phyloP scores from a whole-genome alignment of 2,329 filamentous ascomycete genomes.

The Alternaria arborescens region DNA sequence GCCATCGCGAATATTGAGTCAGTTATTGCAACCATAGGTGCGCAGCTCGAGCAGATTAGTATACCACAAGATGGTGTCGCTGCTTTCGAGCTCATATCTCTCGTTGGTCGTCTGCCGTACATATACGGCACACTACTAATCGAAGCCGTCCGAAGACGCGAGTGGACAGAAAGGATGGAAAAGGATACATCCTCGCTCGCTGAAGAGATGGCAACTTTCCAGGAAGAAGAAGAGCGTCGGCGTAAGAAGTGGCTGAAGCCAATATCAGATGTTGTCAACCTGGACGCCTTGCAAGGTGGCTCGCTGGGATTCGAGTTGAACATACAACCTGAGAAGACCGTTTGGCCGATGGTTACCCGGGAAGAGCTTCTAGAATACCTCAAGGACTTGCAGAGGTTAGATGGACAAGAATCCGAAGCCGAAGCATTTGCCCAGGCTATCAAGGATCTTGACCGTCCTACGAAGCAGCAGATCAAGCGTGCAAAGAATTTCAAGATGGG shows the following conservation, averaged over 20 bases:
- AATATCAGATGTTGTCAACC: slow-evolving; percentile 76
- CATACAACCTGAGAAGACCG: slow-evolving; percentile 77
- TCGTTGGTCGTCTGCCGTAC: slow-evolving; percentile 83
- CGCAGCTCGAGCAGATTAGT: slow-evolving; percentile 74
- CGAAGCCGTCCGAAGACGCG: slow-evolving; percentile 83
- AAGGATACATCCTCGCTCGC: slow-evolving; percentile 85
- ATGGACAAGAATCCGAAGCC: slow-evolving; percentile 71
- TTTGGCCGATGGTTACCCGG: slow-evolving; percentile 80
- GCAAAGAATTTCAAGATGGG: slow-evolving; percentile 96
- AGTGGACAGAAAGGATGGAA: slow-evolving; percentile 91
- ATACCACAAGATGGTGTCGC: slow-evolving; percentile 78
- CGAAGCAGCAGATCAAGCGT: slow-evolving; percentile 84
- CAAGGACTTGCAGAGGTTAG: slow-evolving; percentile 69
- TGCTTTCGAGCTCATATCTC: slow-evolving; percentile 80
- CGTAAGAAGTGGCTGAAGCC: slow-evolving; percentile 90
- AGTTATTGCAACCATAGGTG: slow-evolving; percentile 74
- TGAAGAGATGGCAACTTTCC: slow-evolving; percentile 90
- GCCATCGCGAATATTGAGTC: slow-evolving; percentile 82
- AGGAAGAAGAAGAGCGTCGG: slow-evolving; percentile 90
- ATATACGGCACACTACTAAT: slow-evolving; percentile 89
- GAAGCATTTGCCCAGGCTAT: slow-evolving; percentile 79
- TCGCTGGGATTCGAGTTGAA: slow-evolving; percentile 86
- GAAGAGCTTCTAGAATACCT: slow-evolving; percentile 81
- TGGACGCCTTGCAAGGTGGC: slow-evolving; percentile 71
- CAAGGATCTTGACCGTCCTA: slow-evolving; percentile 80